A percentile compares a stretch with the other conserved stretches of the same genome.
These are phyloP conservation scores for Suhomyces choctaworum DNA, from an alignment of 1,139 yeast genomes.

Conservation along the genomic window DNA sequence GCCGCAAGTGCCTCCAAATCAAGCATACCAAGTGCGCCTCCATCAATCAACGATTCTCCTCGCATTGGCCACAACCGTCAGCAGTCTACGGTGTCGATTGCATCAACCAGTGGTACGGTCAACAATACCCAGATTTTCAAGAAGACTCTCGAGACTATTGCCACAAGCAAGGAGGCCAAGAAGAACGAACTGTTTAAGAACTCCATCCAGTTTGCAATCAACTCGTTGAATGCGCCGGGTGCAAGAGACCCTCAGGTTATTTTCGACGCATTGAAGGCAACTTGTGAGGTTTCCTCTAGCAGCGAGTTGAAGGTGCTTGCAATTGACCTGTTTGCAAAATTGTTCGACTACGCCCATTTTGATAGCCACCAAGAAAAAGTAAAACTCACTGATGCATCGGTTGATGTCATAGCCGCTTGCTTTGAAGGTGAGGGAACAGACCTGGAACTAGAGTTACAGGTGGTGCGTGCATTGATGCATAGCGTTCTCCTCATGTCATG, in stretches of 20 bases:
- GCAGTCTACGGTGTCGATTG: conserved; percentile 25
- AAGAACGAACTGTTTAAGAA: conserved; percentile 36
- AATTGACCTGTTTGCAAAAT: conserved; percentile 46
- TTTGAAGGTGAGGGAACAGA: conserved; percentile 93
- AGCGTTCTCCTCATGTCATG: conserved; percentile 82
- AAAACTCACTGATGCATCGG: conserved; percentile 76
- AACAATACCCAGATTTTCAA: conserved; percentile 43
- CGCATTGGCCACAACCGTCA: conserved; percentile 12
- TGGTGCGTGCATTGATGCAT: conserved; percentile 86
- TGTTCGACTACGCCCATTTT: conserved; percentile 46
- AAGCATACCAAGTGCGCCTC: conserved; percentile 1
- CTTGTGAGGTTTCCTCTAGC: conserved; percentile 34
- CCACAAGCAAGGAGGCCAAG: conserved; percentile 41
- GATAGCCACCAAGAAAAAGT: conserved; percentile 44
- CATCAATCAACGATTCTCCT: conserved; percentile 16
- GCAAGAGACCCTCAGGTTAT: conserved; percentile 38
- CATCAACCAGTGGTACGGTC: conserved; percentile 23
- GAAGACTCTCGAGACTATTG: conserved; percentile 39
- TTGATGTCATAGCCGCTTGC: conserved; percentile 80
- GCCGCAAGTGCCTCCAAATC: not conserved
- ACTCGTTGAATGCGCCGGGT: conserved; percentile 30
- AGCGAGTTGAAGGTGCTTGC: conserved; percentile 40
- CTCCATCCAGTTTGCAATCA: conserved; percentile 39
- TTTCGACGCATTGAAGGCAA: conserved; percentile 42
- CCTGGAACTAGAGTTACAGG: conserved; percentile 84